Conservation (phyloP, 306 rosid genomes). For the Geum urbanum region DNA sequence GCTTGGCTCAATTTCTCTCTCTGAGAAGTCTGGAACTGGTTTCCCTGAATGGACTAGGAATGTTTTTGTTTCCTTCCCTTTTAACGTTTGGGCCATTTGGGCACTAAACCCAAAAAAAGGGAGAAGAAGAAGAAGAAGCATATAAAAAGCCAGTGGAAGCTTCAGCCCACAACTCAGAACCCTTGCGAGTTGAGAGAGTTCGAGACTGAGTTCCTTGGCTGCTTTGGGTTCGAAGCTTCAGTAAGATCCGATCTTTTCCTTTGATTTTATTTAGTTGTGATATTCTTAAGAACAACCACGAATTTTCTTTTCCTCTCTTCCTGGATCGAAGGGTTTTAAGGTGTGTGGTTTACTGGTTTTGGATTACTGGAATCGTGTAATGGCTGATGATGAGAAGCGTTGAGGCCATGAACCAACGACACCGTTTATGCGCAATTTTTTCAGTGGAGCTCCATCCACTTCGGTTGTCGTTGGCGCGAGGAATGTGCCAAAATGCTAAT, state of each 20-base stretch:
- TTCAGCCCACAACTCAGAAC: not conserved
- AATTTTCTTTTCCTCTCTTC: not conserved
- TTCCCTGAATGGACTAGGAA: too few species aligned
- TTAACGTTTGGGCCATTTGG: too few species aligned
- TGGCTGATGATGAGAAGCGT: conserved; percentile 19
- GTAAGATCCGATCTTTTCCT: not conserved
- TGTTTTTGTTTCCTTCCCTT: too few species aligned
- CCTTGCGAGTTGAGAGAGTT: not conserved
- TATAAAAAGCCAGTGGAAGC: not conserved
- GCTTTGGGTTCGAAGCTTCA: not conserved
- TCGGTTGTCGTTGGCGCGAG: conserved; percentile 55
- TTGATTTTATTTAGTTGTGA: not conserved
- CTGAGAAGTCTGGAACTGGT: too few species aligned
- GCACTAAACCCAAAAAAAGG: too few species aligned
- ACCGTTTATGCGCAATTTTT: conserved; percentile 45
- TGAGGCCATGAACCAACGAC: conserved; percentile 34
- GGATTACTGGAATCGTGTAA: not conserved
- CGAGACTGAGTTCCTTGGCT: not conserved
- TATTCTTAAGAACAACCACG: not conserved
- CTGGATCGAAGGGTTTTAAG: not conserved
- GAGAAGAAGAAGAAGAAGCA: too few species aligned
- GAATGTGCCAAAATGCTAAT: conserved; percentile 87
- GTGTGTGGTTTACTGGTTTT: not conserved
- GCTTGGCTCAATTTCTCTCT: too few species aligned
- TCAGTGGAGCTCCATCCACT: conserved; percentile 22